Percentiles rank a stretch among this genome's conserved stretches.
Evolutionary conservation across 2,329 filamentous ascomycete species (phyloP).

Genomic region (Fusarium protoensiforme): DNA sequence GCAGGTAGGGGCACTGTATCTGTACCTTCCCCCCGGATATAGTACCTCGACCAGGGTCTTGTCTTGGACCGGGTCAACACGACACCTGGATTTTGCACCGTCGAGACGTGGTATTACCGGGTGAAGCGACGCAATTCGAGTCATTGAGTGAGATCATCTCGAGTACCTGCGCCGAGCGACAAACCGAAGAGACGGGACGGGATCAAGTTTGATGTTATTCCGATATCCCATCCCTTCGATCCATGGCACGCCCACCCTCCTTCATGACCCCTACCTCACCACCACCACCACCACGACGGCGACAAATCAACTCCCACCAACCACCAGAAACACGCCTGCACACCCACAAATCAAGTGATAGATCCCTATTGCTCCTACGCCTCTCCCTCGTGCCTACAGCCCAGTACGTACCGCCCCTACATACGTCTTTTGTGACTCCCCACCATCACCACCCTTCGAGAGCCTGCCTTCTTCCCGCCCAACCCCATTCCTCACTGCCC

Average conservation of each 20-base stretch:
- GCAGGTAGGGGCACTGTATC: not conserved
- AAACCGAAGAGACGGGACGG: not conserved
- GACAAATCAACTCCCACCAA: constrained; percentile 7
- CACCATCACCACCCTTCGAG: constrained; percentile 14
- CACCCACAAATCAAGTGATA: constrained; percentile 34
- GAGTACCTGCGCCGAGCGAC: constrained; percentile 2
- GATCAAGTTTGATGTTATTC: not conserved
- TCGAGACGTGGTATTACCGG: not conserved
- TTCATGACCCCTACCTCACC: not conserved
- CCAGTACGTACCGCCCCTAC: not conserved
- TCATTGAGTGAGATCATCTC: constrained; percentile 23
- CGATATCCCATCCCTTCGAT: not conserved
- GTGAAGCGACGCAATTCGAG: not conserved
- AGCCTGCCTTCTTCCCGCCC: constrained; percentile 27
- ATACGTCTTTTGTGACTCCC: constrained; percentile 25
- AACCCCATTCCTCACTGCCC: constrained; percentile 6
- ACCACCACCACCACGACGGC: not conserved
- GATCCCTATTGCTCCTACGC: constrained; percentile 18
- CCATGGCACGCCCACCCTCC: constrained; percentile 15
- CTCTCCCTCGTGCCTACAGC: constrained; percentile 25
- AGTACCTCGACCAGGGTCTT: constrained; percentile 1
- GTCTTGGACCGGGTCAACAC: not conserved
- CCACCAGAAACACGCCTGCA: constrained; percentile 11
- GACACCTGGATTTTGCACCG: not conserved
- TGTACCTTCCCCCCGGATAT: constrained; percentile 23